phyloP scores from a whole-genome alignment of 768 basidiomycete genomes.

The Lentinula sp. region DNA sequence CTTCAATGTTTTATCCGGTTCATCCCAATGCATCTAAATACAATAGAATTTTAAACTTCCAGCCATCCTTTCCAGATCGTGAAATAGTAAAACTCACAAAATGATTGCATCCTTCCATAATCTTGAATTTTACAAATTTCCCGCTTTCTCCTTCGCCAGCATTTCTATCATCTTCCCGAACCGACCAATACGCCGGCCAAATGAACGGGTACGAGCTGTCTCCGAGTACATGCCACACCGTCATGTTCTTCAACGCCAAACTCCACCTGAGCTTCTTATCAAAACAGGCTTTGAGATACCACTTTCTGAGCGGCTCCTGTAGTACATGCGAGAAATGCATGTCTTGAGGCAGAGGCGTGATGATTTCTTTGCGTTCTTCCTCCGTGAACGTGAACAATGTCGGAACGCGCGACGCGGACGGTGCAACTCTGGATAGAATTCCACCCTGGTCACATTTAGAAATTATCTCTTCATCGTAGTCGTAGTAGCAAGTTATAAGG shows the following conservation, averaged over 20 bases:
- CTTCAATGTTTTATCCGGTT: neutral
- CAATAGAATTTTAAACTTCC: neutral
- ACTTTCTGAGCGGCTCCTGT: neutral
- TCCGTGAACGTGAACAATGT: conserved; percentile 19
- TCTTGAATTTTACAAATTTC: neutral
- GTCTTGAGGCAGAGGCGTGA: neutral
- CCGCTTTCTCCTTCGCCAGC: neutral
- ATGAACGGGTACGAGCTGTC: neutral
- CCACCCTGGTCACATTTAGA: conserved; percentile 13
- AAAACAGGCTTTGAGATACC: neutral
- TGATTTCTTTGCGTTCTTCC: conserved; percentile 9
- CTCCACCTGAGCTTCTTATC: neutral
- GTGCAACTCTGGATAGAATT: conserved; percentile 18
- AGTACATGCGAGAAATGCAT: neutral
- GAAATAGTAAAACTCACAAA: neutral
- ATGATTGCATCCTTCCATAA: conserved; percentile 1
- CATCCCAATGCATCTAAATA: conserved; percentile 4
- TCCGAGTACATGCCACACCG: neutral
- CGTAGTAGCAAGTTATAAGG: conserved; percentile 26
- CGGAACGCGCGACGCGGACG: conserved; percentile 14
- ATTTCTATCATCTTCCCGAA: neutral
- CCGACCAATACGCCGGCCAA: neutral
- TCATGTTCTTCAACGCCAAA: neutral
- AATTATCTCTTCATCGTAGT: conserved; percentile 21
- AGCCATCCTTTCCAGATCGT: too few relatives aligned